Evolutionary conservation across 2,329 filamentous ascomycete genomes (phyloP).

Genomic region (Phialophora verrucosa): DNA sequence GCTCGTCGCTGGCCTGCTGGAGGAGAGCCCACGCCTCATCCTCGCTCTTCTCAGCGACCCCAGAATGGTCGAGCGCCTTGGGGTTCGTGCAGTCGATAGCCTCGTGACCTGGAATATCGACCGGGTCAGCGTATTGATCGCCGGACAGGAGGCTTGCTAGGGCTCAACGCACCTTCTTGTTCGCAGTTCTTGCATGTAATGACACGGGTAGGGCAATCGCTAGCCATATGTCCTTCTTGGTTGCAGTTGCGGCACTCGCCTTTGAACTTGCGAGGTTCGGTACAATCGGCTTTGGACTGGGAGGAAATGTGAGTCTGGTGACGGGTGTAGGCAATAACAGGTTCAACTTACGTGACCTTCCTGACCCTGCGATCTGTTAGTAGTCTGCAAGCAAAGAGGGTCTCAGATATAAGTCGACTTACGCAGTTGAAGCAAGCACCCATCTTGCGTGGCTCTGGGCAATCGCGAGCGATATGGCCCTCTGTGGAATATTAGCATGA

Average conservation of each 20-base stretch:
- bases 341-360: slow-evolving; percentile 45
- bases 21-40: slow-evolving; percentile 59
- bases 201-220: slow-evolving; percentile 52
- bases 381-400: neutral
- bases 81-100: slow-evolving; percentile 53
- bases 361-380: slow-evolving; percentile 40
- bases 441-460: slow-evolving; percentile 49
- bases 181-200: slow-evolving; percentile 56
- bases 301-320: slow-evolving; percentile 4
- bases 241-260: slow-evolving; percentile 54
- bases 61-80: slow-evolving; percentile 51
- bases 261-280: slow-evolving; percentile 54
- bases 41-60: slow-evolving; percentile 54
- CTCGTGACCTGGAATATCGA: slow-evolving; percentile 48
- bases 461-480: slow-evolving; percentile 47
- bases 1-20: slow-evolving; percentile 55
- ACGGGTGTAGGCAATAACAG: slow-evolving; percentile 1
- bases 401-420: slow-evolving; percentile 10
- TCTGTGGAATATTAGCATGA: slow-evolving; percentile 24
- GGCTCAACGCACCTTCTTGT: slow-evolving; percentile 47
- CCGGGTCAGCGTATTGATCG: neutral
- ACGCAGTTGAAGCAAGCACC: slow-evolving; percentile 54
- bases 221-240: slow-evolving; percentile 52
- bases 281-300: slow-evolving; percentile 53
- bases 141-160: too few relatives aligned